These are phyloP conservation scores for Zygosaccharomyces siamensis DNA, from an alignment of 805 yeast genomes.

Conservation along the genomic window DNA sequence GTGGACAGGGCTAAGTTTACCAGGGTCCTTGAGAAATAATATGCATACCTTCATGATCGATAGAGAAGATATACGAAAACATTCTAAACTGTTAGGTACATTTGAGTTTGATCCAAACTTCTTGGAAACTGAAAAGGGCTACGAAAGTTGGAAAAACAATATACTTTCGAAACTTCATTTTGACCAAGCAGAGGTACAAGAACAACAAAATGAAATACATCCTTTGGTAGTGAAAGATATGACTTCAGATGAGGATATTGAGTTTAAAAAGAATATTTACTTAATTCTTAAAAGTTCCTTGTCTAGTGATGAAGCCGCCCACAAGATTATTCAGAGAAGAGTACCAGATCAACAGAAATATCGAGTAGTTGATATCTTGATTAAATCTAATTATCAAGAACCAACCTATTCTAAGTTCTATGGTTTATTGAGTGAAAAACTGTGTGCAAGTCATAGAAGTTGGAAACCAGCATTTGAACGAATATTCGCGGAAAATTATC, in stretches of 20 bases:
- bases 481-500: conserved; percentile 55
- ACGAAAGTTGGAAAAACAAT: conserved; percentile 6
- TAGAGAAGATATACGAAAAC: conserved; percentile 5
- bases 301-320: conserved; percentile 91
- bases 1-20: not conserved
- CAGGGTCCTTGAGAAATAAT: not conserved
- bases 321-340: conserved; percentile 60
- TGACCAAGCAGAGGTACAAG: conserved; percentile 14
- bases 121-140: conserved; percentile 10
- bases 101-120: conserved; percentile 14
- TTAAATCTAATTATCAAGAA: conserved; percentile 81
- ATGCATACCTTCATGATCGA: conserved; percentile 17
- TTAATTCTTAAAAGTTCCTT: conserved; percentile 82
- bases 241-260: conserved; percentile 59
- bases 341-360: conserved; percentile 42
- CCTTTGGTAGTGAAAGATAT: conserved; percentile 49
- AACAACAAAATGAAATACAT: conserved; percentile 17
- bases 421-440: conserved; percentile 68
- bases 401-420: conserved; percentile 80
- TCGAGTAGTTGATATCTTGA: conserved; percentile 63
- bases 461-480: conserved; percentile 57
- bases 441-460: conserved; percentile 44
- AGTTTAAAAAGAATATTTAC: conserved; percentile 72
- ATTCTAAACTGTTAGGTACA: conserved; percentile 5
- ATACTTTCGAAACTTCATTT: not conserved